These are phyloP conservation scores for Yueomyces sinensis DNA, from an alignment of 805 yeast genomes.

Conservation along the genomic window DNA sequence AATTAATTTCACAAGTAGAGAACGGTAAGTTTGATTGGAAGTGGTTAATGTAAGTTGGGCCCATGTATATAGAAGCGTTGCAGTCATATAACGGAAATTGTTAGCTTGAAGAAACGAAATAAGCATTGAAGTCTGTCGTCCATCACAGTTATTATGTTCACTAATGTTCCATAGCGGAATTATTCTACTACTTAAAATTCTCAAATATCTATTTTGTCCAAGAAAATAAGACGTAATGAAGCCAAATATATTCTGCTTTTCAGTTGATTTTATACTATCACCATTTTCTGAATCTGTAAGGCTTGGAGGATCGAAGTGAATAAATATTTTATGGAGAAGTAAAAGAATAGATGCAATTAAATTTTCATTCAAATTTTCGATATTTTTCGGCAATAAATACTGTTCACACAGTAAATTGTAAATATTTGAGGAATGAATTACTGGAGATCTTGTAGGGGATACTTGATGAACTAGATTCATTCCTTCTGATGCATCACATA, in stretches of 20 bases:
- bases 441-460: constrained; percentile 20
- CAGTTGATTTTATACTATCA: not conserved
- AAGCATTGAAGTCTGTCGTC: constrained; percentile 32
- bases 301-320: constrained; percentile 39
- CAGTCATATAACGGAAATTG: constrained; percentile 33
- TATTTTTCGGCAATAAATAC: constrained; percentile 13
- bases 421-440: constrained; percentile 8
- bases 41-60: constrained; percentile 50
- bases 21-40: constrained; percentile 56
- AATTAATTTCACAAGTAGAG: constrained; percentile 49
- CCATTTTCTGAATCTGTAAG: constrained; percentile 8
- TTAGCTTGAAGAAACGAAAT: constrained; percentile 29
- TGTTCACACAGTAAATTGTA: constrained; percentile 18
- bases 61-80: constrained; percentile 48
- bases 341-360: constrained; percentile 32
- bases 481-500: constrained; percentile 12
- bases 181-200: constrained; percentile 39
- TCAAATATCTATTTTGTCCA: constrained; percentile 38
- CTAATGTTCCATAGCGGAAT: constrained; percentile 37
- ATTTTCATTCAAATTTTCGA: constrained; percentile 14
- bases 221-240: constrained; percentile 30
- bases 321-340: constrained; percentile 35
- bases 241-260: constrained; percentile 18
- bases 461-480: constrained; percentile 8
- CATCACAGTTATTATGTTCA: constrained; percentile 28